phyloP scores from a whole-genome alignment of 2,329 filamentous ascomycete genomes.

The Claviceps sp. region DNA sequence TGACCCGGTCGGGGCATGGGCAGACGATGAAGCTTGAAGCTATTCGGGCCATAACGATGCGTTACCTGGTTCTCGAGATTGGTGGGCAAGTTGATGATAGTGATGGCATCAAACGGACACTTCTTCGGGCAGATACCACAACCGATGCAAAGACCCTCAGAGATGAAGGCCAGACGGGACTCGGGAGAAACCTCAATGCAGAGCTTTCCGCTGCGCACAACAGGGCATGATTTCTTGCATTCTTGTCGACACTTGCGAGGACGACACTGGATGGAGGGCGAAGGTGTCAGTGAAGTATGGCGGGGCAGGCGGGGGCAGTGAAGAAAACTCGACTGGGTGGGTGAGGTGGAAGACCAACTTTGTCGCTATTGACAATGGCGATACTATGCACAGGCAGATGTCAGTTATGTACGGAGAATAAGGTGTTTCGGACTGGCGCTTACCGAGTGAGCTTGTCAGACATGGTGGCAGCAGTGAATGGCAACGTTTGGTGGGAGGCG shows the following conservation, averaged over 20 bases:
- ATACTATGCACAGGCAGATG: constrained; percentile 46
- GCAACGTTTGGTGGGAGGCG: background rate
- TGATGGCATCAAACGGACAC: constrained; percentile 96
- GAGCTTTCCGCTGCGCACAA: constrained; percentile 92
- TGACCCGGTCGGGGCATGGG: constrained; percentile 93
- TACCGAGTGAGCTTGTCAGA: constrained; percentile 92
- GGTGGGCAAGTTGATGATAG: constrained; percentile 99
- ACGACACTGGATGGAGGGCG: constrained; percentile 21
- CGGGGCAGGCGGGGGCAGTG: constrained; percentile 12
- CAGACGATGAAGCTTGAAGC: constrained; percentile 96
- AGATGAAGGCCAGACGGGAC: constrained; percentile 96
- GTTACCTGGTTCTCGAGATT: constrained; percentile 98
- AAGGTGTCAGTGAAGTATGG: constrained; percentile 13
- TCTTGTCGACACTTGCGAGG: constrained; percentile 84
- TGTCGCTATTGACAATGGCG: constrained; percentile 97
- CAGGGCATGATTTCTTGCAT: constrained; percentile 97
- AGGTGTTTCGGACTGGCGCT: constrained; percentile 17
- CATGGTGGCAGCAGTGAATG: constrained; percentile 42
- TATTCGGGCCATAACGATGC: constrained; percentile 97
- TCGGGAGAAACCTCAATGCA: constrained; percentile 86
- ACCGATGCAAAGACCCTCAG: constrained; percentile 88
- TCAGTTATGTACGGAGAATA: constrained; percentile 11
- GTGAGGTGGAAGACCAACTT: constrained; percentile 42
- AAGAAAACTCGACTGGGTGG: constrained; percentile 2
- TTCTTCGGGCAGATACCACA: constrained; percentile 99